phyloP scores from a whole-genome alignment of 2,329 filamentous ascomycete genomes.

The Alternaria triticimaculans region DNA sequence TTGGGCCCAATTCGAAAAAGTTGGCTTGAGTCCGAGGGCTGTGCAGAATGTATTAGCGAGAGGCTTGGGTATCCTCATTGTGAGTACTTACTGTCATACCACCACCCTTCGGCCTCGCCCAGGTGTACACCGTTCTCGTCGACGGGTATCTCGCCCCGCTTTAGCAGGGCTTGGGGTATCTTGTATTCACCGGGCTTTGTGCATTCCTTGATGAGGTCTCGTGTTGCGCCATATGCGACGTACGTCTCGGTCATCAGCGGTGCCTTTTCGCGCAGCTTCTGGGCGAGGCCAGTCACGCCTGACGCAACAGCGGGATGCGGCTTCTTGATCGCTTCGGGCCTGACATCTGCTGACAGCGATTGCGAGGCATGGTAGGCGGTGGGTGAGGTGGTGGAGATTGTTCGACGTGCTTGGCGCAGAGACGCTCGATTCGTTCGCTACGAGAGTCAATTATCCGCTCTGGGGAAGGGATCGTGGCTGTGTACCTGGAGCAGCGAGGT shows the following conservation, averaged over 20 bases:
- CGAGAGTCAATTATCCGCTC: conserved; percentile 20
- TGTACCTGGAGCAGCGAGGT: conserved; percentile 29
- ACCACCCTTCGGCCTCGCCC: conserved; percentile 75
- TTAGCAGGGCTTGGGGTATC: conserved; percentile 71
- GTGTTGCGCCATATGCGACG: conserved; percentile 78
- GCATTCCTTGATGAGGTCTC: conserved; percentile 79
- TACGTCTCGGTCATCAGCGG: conserved; percentile 66
- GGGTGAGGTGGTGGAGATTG: conserved; percentile 32
- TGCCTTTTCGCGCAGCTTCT: conserved; percentile 41
- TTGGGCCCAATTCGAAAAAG: conserved; percentile 95
- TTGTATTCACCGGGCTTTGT: conserved; percentile 75
- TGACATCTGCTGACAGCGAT: conserved; percentile 20
- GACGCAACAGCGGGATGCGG: conserved; percentile 19
- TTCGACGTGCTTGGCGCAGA: conserved; percentile 26
- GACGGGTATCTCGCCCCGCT: conserved; percentile 70
- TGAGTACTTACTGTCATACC: conserved; percentile 74
- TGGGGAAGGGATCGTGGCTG: not conserved
- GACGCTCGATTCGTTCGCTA: conserved; percentile 30
- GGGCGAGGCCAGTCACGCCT: conserved; percentile 31
- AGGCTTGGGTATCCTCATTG: not conserved
- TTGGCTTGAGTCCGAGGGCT: conserved; percentile 82
- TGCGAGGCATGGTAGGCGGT: conserved; percentile 33
- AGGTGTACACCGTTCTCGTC: conserved; percentile 83
- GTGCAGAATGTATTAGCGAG: conserved; percentile 21
- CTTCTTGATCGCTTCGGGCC: conserved; percentile 26